Conservation (phyloP, 345 rosid genomes). For the Eucalyptus polybractea region DNA sequence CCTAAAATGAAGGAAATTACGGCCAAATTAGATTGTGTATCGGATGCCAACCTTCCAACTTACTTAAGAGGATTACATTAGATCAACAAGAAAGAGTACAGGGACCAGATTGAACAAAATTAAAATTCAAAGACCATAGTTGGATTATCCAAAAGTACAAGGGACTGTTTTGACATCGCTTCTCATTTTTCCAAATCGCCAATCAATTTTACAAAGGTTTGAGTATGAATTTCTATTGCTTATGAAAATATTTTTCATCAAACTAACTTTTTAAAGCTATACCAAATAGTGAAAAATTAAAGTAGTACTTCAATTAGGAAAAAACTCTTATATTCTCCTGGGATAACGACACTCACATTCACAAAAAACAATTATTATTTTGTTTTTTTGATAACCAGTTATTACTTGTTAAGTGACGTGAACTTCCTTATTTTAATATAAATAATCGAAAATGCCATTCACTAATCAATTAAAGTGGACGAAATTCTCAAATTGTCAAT, state of each 20-base stretch:
- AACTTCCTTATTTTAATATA: background rate
- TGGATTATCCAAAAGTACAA: background rate
- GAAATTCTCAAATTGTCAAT: background rate
- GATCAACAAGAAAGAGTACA: background rate
- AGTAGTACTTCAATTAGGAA: background rate
- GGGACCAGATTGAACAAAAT: background rate
- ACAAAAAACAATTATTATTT: background rate
- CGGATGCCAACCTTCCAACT: background rate
- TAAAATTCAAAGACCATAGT: background rate
- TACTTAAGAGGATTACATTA: accelerated
- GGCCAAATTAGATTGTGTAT: background rate
- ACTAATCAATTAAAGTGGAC: accelerated
- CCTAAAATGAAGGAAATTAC: background rate
- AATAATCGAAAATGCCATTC: background rate
- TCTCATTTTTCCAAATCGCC: background rate
- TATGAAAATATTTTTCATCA: background rate
- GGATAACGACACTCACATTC: background rate
- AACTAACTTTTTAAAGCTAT: background rate
- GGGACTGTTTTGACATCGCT: background rate
- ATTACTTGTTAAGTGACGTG: background rate
- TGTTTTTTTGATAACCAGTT: background rate
- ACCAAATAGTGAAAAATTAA: background rate
- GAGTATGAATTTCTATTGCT: background rate
- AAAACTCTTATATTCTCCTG: background rate
- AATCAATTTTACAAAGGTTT: background rate